Conservation (phyloP, 73 alveolate genomes). For the Paramecium sonneborni region DNA sequence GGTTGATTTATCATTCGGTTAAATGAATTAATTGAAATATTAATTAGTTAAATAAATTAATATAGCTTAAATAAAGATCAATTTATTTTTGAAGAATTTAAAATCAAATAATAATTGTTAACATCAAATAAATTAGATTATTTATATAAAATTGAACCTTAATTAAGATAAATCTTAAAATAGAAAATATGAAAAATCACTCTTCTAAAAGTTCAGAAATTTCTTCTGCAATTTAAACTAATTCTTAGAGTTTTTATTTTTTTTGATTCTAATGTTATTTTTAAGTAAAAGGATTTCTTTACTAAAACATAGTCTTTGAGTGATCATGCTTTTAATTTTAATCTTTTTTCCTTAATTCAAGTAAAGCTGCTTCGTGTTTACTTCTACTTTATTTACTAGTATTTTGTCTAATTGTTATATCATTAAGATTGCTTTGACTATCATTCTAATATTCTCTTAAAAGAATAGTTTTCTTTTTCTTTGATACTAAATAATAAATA, state of each 20-base stretch:
- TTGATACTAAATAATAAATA: neutral
- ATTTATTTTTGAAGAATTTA: neutral
- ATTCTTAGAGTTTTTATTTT: neutral
- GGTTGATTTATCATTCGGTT: neutral
- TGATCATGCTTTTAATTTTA: neutral
- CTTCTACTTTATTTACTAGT: neutral
- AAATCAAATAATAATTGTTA: neutral
- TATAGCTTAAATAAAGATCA: neutral
- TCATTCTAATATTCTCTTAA: neutral
- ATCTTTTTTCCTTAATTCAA: neutral
- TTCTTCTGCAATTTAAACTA: neutral
- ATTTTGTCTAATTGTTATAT: neutral
- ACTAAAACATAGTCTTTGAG: neutral
- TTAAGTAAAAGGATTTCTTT: neutral
- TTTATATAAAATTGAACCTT: neutral
- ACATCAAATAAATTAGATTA: neutral
- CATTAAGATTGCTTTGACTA: neutral
- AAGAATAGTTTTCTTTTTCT: neutral
- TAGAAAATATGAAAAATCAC: too few relatives aligned
- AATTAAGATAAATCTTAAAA: too few relatives aligned
- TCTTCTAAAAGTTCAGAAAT: neutral
- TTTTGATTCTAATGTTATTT: neutral
- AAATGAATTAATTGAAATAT: neutral
- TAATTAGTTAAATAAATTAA: neutral
- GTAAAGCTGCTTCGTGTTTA: conserved; percentile 19